phyloP scores from a whole-genome alignment of 805 yeast species.

The Metschnikowia vanudenii region DNA sequence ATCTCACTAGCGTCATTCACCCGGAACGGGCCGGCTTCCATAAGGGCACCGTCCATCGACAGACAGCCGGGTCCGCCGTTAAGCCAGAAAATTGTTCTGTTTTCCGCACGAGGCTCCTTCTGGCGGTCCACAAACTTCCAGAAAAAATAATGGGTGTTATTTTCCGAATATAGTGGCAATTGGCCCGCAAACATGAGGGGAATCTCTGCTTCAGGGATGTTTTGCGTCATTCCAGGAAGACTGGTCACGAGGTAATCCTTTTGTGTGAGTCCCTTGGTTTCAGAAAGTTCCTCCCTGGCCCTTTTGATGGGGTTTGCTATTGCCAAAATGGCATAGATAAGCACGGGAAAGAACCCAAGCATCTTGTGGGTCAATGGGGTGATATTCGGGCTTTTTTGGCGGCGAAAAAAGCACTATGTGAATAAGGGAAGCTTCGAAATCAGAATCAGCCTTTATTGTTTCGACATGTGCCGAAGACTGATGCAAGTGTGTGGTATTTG shows the following conservation, averaged over 20 bases:
- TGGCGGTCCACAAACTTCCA: constrained; percentile 60
- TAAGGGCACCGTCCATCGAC: constrained; percentile 93
- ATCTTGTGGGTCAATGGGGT: not conserved
- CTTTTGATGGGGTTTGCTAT: constrained; percentile 17
- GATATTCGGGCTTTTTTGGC: not conserved
- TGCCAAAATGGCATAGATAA: constrained; percentile 8
- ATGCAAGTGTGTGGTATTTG: not conserved
- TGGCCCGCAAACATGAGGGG: constrained; percentile 68
- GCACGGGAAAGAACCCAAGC: constrained; percentile 3
- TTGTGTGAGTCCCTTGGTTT: constrained; percentile 9
- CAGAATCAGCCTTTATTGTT: not conserved
- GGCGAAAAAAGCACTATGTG: not conserved
- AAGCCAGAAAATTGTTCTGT: constrained; percentile 74
- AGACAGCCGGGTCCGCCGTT: constrained; percentile 99
- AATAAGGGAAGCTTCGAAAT: not conserved
- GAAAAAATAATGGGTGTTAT: constrained; percentile 64
- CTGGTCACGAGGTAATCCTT: constrained; percentile 27
- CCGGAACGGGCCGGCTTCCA: constrained; percentile 90
- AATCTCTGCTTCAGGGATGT: constrained; percentile 31
- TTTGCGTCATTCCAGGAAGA: constrained; percentile 39
- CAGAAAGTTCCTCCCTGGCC: constrained; percentile 8
- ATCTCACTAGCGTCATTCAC: constrained; percentile 47
- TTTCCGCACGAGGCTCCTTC: constrained; percentile 30
- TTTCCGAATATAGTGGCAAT: constrained; percentile 52
- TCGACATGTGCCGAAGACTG: not conserved